Conservation (phyloP, 345 rosid genomes). For the Isatis tinctoria region DNA sequence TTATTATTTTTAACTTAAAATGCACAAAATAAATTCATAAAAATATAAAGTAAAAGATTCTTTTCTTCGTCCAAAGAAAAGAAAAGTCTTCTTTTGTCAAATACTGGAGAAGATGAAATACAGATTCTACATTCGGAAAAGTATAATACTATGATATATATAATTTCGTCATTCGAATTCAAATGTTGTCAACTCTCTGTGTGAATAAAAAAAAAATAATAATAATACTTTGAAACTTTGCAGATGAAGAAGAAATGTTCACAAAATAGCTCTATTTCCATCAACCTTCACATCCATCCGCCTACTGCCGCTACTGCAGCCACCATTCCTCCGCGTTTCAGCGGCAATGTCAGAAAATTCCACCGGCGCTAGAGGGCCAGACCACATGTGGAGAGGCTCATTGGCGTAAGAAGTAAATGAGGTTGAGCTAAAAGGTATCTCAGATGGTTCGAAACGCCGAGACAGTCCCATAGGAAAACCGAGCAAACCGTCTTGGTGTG, state of each 20-base stretch:
- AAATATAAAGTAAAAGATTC: not conserved
- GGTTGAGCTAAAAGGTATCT: slow-evolving; percentile 9
- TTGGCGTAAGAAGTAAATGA: not conserved
- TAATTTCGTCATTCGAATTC: not conserved
- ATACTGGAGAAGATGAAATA: not conserved
- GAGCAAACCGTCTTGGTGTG: slow-evolving; percentile 68
- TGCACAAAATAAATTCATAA: not conserved
- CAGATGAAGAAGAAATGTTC: not conserved
- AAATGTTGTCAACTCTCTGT: not conserved
- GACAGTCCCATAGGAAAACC: not conserved
- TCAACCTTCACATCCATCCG: not conserved
- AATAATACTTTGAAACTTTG: not conserved
- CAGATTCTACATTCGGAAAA: not conserved
- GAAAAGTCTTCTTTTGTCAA: not conserved
- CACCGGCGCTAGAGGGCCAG: not conserved
- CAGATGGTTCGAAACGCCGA: slow-evolving; percentile 7
- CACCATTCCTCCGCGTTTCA: not conserved
- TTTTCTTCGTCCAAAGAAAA: not conserved
- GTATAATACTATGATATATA: not conserved
- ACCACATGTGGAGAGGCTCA: not conserved
- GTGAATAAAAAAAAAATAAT: not conserved
- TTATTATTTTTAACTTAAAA: not conserved
- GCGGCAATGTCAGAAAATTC: not conserved
- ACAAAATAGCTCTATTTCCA: not conserved
- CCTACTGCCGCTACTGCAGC: not conserved